These are phyloP conservation scores for Podosphaera fusca DNA, from an alignment of 2,329 filamentous ascomycete genomes.

Conservation along the genomic window DNA sequence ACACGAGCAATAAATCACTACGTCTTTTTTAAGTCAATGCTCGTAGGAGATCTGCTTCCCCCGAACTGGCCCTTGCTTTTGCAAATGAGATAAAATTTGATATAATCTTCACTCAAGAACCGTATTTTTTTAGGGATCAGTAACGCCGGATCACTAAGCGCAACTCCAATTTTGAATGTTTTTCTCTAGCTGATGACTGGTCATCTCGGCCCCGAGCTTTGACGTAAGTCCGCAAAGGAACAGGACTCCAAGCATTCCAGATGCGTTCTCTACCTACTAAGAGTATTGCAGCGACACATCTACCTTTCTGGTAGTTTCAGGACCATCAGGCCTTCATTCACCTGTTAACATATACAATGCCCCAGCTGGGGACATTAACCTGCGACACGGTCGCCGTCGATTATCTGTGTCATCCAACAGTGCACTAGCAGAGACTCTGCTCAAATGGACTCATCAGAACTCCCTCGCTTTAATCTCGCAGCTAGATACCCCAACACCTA, in stretches of 20 bases:
- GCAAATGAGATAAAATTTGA: not conserved
- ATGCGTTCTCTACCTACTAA: not conserved
- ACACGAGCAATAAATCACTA: too few relatives aligned
- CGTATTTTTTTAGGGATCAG: not conserved
- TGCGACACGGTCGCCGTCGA: not conserved
- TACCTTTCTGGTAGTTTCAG: not conserved
- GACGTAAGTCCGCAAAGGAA: not conserved
- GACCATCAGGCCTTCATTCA: not conserved
- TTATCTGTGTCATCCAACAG: not conserved
- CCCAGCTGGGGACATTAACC: not conserved
- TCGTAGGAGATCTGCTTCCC: not conserved
- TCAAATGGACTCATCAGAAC: not conserved
- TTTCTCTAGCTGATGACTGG: not conserved
- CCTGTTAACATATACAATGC: not conserved
- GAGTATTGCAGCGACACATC: not conserved
- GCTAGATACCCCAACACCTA: not conserved
- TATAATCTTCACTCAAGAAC: not conserved
- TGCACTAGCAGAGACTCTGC: not conserved
- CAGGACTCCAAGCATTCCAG: not conserved
- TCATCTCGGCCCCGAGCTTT: not conserved
- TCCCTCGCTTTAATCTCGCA: not conserved
- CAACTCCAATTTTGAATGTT: not conserved
- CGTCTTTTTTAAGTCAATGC: not conserved
- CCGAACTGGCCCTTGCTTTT: not conserved
- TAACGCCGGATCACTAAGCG: not conserved